These are phyloP conservation scores for Taphrina populina DNA, from an alignment of 1,139 yeast genomes.

Conservation along the genomic window DNA sequence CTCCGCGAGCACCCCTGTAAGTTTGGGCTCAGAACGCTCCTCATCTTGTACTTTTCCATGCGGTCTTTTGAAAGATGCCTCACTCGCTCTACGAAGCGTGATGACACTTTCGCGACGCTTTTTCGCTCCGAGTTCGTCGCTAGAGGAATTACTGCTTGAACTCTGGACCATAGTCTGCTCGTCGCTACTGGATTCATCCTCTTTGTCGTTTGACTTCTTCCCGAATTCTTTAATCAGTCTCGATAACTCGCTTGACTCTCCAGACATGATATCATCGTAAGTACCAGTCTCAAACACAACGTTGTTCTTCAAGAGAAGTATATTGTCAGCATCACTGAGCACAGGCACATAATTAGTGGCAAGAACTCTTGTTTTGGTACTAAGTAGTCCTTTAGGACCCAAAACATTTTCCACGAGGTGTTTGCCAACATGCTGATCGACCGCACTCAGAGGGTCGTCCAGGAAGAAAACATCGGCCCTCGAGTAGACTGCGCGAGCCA, in stretches of 20 bases:
- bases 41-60: slow-evolving; percentile 33
- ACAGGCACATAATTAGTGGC: slow-evolving; percentile 90
- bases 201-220: slow-evolving; percentile 36
- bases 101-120: slow-evolving; percentile 38
- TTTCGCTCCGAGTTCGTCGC: slow-evolving; percentile 29
- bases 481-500: slow-evolving; percentile 94
- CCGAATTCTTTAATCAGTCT: slow-evolving; percentile 66
- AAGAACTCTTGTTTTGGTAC: slow-evolving; percentile 71
- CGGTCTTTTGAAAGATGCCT: slow-evolving; percentile 55
- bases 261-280: slow-evolving; percentile 58
- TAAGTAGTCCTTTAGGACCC: slow-evolving; percentile 77
- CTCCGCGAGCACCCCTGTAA: slow-evolving; percentile 50
- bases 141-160: slow-evolving; percentile 28
- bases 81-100: slow-evolving; percentile 70
- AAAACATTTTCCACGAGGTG: slow-evolving; percentile 76
- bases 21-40: slow-evolving; percentile 28
- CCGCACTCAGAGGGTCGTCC: slow-evolving; percentile 93
- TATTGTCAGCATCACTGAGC: slow-evolving; percentile 69
- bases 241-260: slow-evolving; percentile 52
- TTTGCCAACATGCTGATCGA: slow-evolving; percentile 90
- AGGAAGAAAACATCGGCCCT: slow-evolving; percentile 87
- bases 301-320: slow-evolving; percentile 74
- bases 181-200: slow-evolving; percentile 25
- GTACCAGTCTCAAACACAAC: slow-evolving; percentile 75
- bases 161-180: slow-evolving; percentile 36